Evolutionary conservation across 805 yeast genomes (phyloP).

Genomic region (Sugiyamaella smithiae): DNA sequence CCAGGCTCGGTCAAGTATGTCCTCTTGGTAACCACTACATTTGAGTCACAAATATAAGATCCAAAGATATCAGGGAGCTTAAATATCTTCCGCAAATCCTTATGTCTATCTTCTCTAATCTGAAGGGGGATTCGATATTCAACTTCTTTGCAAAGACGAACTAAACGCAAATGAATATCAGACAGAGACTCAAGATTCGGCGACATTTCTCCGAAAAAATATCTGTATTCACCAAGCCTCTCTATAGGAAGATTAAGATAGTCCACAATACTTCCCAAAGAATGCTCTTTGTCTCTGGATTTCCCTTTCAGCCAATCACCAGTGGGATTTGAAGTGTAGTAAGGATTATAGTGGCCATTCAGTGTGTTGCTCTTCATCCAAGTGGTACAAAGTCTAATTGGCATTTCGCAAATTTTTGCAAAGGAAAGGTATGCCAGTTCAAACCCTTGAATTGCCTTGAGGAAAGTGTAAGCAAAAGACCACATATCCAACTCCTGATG

Average conservation of each 20-base stretch:
- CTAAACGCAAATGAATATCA: slow-evolving; percentile 13
- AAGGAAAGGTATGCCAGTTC: slow-evolving; percentile 20
- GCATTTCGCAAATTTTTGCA: slow-evolving; percentile 19
- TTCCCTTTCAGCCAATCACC: slow-evolving; percentile 25
- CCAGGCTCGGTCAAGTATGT: slow-evolving; percentile 17
- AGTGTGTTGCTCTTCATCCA: slow-evolving; percentile 15
- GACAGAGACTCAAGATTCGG: slow-evolving; percentile 11
- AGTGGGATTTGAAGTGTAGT: slow-evolving; percentile 16
- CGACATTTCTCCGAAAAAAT: slow-evolving; percentile 17
- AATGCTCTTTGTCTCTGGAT: slow-evolving; percentile 16
- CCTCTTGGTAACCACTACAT: slow-evolving; percentile 14
- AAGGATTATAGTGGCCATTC: slow-evolving; percentile 7
- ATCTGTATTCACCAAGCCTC: slow-evolving; percentile 18
- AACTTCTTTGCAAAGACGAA: slow-evolving; percentile 15
- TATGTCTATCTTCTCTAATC: slow-evolving; percentile 14
- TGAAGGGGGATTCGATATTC: slow-evolving; percentile 19
- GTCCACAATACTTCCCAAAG: slow-evolving; percentile 16
- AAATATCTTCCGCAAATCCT: slow-evolving; percentile 19
- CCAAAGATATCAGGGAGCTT: slow-evolving; percentile 15
- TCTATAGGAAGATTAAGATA: slow-evolving; percentile 26
- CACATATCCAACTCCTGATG: slow-evolving; percentile 14
- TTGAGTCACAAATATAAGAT: slow-evolving; percentile 20
- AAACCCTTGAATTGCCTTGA: neutral
- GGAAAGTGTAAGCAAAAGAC: slow-evolving; percentile 9
- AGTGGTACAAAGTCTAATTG: slow-evolving; percentile 10